These are phyloP conservation scores for Betula pendula DNA, from an alignment of 306 rosid species.

Conservation along the genomic window DNA sequence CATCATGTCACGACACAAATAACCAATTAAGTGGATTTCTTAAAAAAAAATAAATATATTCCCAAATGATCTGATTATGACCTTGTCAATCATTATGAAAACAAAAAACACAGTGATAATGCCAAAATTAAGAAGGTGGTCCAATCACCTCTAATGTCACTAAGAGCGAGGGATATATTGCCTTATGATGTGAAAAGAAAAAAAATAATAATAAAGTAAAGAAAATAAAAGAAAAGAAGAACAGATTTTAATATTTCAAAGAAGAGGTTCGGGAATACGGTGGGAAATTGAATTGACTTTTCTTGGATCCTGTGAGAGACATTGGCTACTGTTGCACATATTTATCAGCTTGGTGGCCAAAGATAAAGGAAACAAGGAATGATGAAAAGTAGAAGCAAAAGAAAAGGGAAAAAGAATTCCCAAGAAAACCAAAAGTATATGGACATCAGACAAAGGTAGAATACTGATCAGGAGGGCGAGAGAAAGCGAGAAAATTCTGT, in stretches of 20 bases:
- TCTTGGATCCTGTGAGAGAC: slow-evolving; percentile 94
- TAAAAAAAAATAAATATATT: no score
- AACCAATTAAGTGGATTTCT: no score
- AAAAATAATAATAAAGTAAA: slow-evolving; percentile 2
- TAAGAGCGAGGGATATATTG: no score
- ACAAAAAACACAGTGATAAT: no score
- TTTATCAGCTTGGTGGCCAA: slow-evolving; percentile 53
- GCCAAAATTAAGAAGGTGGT: no score
- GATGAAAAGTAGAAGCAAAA: slow-evolving; percentile 87
- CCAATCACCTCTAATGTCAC: no score
- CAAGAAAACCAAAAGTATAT: slow-evolving; percentile 65
- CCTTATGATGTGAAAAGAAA: neutral
- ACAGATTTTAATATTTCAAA: slow-evolving; percentile 17
- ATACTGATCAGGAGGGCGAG: slow-evolving; percentile 28
- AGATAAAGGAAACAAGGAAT: slow-evolving; percentile 89
- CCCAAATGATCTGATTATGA: no score
- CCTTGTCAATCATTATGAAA: no score
- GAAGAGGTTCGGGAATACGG: slow-evolving; percentile 37
- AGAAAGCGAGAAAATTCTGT: slow-evolving; percentile 1
- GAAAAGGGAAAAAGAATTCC: slow-evolving; percentile 60
- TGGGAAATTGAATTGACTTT: slow-evolving; percentile 77
- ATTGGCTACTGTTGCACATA: slow-evolving; percentile 52
- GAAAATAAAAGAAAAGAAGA: neutral
- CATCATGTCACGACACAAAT: no score
- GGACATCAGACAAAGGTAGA: slow-evolving; percentile 78